Conservation (phyloP, 1,284 basidiomycete genomes). For the Sphaerobolus stellatus region DNA sequence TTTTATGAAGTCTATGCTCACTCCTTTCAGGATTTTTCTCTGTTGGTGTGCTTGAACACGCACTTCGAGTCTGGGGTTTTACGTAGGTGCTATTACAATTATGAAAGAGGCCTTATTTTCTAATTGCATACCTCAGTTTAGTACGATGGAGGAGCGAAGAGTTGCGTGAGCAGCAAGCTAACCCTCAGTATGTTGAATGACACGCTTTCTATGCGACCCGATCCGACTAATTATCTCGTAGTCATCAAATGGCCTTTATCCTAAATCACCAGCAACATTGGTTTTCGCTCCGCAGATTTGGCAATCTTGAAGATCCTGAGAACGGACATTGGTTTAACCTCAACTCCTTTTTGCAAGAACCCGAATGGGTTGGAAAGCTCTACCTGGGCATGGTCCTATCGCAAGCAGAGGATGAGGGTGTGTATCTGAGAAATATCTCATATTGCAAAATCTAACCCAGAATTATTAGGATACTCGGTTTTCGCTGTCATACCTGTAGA, state of each 20-base stretch:
- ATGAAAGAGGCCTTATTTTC: not conserved
- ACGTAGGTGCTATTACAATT: conserved; percentile 45
- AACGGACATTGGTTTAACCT: conserved; percentile 87
- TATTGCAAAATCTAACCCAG: not conserved
- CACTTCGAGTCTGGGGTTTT: conserved; percentile 81
- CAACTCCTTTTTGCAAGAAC: conserved; percentile 71
- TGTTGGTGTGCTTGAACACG: conserved; percentile 76
- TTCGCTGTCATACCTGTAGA: conserved; percentile 72
- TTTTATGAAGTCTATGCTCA: conserved; percentile 16
- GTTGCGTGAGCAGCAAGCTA: conserved; percentile 73
- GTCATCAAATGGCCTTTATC: conserved; percentile 84
- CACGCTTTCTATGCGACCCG: conserved; percentile 1
- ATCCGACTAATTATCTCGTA: conserved; percentile 31
- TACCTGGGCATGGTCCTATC: conserved; percentile 86
- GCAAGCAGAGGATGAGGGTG: conserved; percentile 83
- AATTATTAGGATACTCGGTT: conserved; percentile 76
- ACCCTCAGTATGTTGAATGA: conserved; percentile 65
- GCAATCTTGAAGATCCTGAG: conserved; percentile 49
- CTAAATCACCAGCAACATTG: conserved; percentile 87
- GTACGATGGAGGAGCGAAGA: conserved; percentile 83
- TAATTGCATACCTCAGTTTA: conserved; percentile 41
- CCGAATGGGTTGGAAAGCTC: conserved; percentile 81
- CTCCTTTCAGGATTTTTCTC: conserved; percentile 75
- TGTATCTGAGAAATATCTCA: conserved; percentile 9
- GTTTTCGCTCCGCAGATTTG: conserved; percentile 87